Percentiles rank a stretch among this genome's conserved stretches.
Evolutionary conservation across 441 rosid species (phyloP).

Genomic region (Erodium moschatum): DNA sequence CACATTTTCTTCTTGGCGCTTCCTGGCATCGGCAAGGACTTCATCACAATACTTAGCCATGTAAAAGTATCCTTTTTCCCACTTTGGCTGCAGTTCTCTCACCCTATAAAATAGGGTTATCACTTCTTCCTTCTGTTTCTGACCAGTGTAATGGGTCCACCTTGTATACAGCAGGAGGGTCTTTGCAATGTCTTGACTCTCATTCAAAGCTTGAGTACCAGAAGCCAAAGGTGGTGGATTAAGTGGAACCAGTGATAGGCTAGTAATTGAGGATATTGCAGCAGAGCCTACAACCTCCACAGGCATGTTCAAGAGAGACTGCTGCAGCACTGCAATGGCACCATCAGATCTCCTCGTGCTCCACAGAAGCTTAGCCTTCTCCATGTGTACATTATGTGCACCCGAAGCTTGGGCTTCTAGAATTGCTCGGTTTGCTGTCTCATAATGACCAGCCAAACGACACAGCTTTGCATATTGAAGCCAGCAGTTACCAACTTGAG

Average conservation of each 20-base stretch:
- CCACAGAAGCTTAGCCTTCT: conserved; percentile 98
- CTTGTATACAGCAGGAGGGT: conserved; percentile 88
- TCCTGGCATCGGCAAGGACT: conserved; percentile 89
- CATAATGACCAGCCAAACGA: conserved; percentile 97
- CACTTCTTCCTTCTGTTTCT: conserved; percentile 96
- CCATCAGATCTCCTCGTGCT: conserved; percentile 83
- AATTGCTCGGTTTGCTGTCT: conserved; percentile 89
- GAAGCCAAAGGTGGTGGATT: conserved; percentile 51
- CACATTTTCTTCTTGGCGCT: conserved; percentile 78
- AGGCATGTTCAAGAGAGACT: conserved; percentile 84
- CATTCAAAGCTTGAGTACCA: conserved; percentile 51
- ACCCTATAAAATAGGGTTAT: conserved; percentile 80
- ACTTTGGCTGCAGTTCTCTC: conserved; percentile 79
- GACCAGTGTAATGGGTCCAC: conserved; percentile 95
- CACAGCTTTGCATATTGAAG: conserved; percentile 98
- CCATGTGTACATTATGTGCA: conserved; percentile 84
- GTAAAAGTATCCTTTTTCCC: conserved; percentile 97
- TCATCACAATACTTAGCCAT: conserved; percentile 93
- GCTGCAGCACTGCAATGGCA: conserved; percentile 88
- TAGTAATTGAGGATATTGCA: conserved; percentile 63
- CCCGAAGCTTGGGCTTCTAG: conserved; percentile 93
- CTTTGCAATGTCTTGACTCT: conserved; percentile 72
- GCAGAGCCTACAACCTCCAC: conserved; percentile 73
- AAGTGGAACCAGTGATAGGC: conserved; percentile 70
- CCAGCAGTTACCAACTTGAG: conserved; percentile 96